Conservation (phyloP, 2,329 filamentous ascomycete genomes). For the Diplodia intermedia region DNA sequence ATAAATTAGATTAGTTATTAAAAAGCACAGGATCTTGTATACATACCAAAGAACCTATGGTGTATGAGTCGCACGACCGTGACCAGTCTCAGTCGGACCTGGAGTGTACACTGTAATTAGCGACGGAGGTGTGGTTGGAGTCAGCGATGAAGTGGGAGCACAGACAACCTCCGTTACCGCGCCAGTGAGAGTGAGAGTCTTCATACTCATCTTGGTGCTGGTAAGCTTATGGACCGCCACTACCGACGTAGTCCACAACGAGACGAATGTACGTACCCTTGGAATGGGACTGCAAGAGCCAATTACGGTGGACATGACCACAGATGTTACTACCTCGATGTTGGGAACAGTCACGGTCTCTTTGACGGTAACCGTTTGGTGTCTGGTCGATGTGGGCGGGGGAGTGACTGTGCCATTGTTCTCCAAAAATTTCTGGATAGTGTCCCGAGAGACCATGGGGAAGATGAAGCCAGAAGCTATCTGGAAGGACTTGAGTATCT, state of each 20-base stretch:
- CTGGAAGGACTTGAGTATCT: background rate
- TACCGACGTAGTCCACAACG: background rate
- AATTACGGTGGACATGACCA: background rate
- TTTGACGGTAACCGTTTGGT: background rate
- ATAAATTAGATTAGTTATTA: background rate
- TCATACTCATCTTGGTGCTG: background rate
- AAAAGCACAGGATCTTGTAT: background rate
- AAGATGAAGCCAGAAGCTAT: background rate
- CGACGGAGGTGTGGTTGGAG: background rate
- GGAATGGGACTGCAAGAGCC: background rate
- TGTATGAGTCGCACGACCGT: fast-evolving
- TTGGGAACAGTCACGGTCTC: background rate
- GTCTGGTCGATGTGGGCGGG: background rate
- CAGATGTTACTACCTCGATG: background rate
- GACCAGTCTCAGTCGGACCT: background rate
- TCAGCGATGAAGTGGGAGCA: background rate
- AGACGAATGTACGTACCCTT: background rate
- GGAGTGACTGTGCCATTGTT: background rate
- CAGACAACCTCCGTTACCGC: background rate
- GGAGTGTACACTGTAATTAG: background rate
- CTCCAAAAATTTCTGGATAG: background rate
- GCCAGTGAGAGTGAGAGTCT: background rate
- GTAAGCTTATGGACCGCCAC: background rate
- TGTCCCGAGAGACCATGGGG: background rate
- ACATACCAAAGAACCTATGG: background rate